Conservation (phyloP, 768 basidiomycete species). For the Leucocoprinus sp. region DNA sequence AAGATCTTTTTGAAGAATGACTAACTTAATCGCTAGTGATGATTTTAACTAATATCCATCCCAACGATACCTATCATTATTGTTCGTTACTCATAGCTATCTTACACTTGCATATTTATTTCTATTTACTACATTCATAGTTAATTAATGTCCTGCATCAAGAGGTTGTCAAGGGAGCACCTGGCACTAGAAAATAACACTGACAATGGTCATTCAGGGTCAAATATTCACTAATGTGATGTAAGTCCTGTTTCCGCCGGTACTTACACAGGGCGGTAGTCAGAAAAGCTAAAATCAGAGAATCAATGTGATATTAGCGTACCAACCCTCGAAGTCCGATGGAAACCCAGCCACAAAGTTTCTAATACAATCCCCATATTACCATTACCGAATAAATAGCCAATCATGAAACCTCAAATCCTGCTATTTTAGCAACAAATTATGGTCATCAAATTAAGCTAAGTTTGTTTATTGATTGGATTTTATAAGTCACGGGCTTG, state of each 20-base stretch:
- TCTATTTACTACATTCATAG: slow-evolving; percentile 1
- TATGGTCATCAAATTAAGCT: too few relatives aligned
- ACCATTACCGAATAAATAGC: too few relatives aligned
- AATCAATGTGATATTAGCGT: too few relatives aligned
- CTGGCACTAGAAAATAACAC: slow-evolving; percentile 29
- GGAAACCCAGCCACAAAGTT: too few relatives aligned
- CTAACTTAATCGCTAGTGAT: not conserved
- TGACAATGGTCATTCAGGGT: not conserved
- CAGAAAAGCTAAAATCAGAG: too few relatives aligned
- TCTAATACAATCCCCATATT: too few relatives aligned
- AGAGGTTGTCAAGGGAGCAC: slow-evolving; percentile 3
- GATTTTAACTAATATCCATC: not conserved
- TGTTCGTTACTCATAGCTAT: not conserved
- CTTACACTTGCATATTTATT: not conserved
- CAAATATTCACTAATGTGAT: not conserved
- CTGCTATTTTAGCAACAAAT: too few relatives aligned
- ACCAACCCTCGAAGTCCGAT: too few relatives aligned
- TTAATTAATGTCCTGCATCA: not conserved
- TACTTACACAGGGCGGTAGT: too few relatives aligned
- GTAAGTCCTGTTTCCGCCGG: not conserved
- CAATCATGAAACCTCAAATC: too few relatives aligned
- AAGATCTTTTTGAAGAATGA: not conserved
- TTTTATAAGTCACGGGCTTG: too few relatives aligned
- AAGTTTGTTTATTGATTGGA: too few relatives aligned
- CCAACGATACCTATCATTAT: not conserved